A percentile compares a stretch with the other conserved stretches of the same genome.
Conservation (phyloP, 352 stramenopile species). For the Peronosclerospora sorghi region DNA sequence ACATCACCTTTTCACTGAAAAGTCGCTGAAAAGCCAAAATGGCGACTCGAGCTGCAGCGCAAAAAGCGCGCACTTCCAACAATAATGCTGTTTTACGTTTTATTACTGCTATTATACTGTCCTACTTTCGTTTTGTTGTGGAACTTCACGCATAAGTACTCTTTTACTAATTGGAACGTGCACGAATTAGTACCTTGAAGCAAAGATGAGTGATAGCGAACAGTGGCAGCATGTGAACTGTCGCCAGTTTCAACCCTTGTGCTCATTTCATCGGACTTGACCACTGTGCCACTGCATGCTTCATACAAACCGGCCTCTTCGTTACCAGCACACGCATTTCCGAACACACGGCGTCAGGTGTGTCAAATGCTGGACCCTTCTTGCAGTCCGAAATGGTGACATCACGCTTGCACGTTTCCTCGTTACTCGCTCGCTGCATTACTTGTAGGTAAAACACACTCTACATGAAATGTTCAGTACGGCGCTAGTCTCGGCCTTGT, state of each 20-base stretch:
- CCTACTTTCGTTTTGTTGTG: no score
- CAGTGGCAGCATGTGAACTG: constrained; percentile 33
- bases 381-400: constrained; percentile 57
- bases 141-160: no score
- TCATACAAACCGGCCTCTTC: constrained; percentile 31
- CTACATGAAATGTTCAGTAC: constrained; percentile 35
- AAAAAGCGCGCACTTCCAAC: no score
- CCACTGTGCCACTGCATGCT: constrained; percentile 33
- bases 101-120: no score
- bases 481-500: constrained; percentile 19
- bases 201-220: no score
- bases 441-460: constrained; percentile 47
- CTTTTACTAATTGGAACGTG: no score
- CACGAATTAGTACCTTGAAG: no score
- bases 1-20: no score
- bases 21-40: no score
- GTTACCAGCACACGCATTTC: constrained; percentile 24
- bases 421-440: constrained; percentile 8
- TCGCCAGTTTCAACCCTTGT: constrained; percentile 16
- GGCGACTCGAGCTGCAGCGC: no score
- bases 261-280: constrained; percentile 8
- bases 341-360: constrained; percentile 24
- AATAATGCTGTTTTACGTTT: no score
- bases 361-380: constrained; percentile 32
- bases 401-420: constrained; percentile 27